Percentiles rank a stretch among this genome's conserved stretches.
phyloP scores from a whole-genome alignment of 106 monocot genomes.

The Chionographis japonica region DNA sequence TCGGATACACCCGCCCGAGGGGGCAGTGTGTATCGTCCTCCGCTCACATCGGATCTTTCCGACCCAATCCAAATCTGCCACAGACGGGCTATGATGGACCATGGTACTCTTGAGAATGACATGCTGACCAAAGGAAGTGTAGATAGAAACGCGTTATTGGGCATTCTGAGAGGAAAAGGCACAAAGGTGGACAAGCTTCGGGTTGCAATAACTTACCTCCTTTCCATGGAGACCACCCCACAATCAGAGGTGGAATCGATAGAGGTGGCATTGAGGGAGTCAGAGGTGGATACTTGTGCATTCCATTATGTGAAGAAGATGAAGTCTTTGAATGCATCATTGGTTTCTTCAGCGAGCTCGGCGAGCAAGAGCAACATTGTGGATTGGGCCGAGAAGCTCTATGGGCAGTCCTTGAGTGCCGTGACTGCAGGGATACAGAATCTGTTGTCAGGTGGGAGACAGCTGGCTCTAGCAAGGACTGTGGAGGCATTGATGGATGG shows the following conservation, averaged over 20 bases:
- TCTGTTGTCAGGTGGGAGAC: conserved; percentile 72
- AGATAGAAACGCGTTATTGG: conserved; percentile 49
- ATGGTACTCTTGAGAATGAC: conserved; percentile 66
- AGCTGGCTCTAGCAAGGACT: conserved; percentile 74
- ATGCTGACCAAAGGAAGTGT: conserved; percentile 74
- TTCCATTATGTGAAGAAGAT: conserved; percentile 94
- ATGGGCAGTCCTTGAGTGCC: conserved; percentile 89
- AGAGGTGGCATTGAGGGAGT: conserved; percentile 69
- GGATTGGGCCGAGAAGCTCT: conserved; percentile 96
- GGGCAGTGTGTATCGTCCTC: too few relatives aligned
- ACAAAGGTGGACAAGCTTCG: conserved; percentile 81
- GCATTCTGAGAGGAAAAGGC: conserved; percentile 73
- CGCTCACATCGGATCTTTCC: too few relatives aligned
- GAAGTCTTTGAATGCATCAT: conserved; percentile 73
- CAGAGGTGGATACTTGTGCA: conserved; percentile 72
- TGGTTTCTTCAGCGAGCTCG: conserved; percentile 54
- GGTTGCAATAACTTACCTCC: conserved; percentile 78
- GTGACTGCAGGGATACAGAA: conserved; percentile 97
- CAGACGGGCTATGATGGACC: too few relatives aligned
- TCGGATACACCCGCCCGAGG: too few relatives aligned
- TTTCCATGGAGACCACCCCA: conserved; percentile 71
- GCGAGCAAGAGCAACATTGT: conserved; percentile 83
- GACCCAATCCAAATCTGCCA: too few relatives aligned
- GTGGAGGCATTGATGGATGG: conserved; percentile 97
- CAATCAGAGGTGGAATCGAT: conserved; percentile 76